Base-by-base conservation (phyloP, 768 basidiomycete genomes). In the Royoungia palumana region DNA sequence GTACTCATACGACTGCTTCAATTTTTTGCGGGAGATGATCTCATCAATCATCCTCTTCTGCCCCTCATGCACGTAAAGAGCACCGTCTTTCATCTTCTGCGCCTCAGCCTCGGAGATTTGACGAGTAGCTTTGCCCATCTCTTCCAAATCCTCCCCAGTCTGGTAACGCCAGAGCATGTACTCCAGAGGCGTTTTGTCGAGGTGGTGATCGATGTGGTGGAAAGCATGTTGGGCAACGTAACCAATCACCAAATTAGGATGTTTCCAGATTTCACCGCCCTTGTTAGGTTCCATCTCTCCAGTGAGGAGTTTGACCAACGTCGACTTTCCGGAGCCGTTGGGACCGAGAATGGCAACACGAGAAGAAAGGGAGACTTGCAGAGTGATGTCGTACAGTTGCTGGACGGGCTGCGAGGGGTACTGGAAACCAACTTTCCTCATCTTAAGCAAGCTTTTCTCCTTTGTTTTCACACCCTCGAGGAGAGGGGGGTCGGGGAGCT, bases 131-230 rank as follows among this genome's bases (percentile, higher is more conserved):
- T 96, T 97, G 73, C 73, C 74, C 83, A 97, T 81, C 77, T 96
- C 94, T 75, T 97, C 94, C 68, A 96, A 73, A 78, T 97, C 94
- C 72, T 97, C 94, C 70, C 94, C 94, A 50, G 94, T 97, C 81
- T 97, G 94, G 84, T 96, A 97, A 75, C 94, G 94, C 94, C 94
- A 97, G 58, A 97, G 76, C 91, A 97, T 93, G 81, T 97, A 97
- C 76, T 97, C 94, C 61, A 97, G 85, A 42, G 94, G 91, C 13
- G 94, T 97, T 81, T 94, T 95, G 81, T 97, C 94, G 67, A 97
- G 89, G 68, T 97, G 94, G 71, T 92, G 75, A 70, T 97, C 94
- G 66, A 97, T 97, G 72, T 97, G 94, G 79, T 97, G 94, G 94
- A 97, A 97, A 53, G 94, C 94, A 72, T 97, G 94, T 73, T 97